These are phyloP conservation scores for Penicillium nordicum DNA, from an alignment of 2,329 filamentous ascomycete species.

Conservation along the genomic window DNA sequence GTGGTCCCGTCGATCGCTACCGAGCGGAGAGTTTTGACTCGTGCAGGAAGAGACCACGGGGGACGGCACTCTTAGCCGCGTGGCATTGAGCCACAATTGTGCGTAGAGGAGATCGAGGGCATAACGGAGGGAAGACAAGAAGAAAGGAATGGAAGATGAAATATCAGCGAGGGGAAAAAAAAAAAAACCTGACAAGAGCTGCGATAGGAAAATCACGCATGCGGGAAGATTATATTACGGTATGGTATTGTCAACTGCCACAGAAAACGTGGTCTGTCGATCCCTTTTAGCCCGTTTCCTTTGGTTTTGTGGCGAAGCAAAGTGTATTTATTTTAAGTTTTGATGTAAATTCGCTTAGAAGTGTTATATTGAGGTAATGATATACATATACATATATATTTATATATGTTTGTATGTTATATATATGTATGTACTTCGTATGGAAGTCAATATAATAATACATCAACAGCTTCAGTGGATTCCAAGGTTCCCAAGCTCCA, in stretches of 20 bases:
- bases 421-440: too few relatives aligned
- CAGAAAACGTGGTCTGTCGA: slow-evolving; percentile 15
- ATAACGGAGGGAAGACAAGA: neutral
- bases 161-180: neutral
- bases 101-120: neutral
- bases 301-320: slow-evolving; percentile 3
- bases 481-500: neutral
- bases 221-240: slow-evolving; percentile 9
- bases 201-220: slow-evolving; percentile 10
- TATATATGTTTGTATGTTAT: too few relatives aligned
- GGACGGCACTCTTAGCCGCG: slow-evolving; percentile 18
- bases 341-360: neutral
- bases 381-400: too few relatives aligned
- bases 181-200: neutral
- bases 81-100: slow-evolving; percentile 16
- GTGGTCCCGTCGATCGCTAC: slow-evolving; percentile 20
- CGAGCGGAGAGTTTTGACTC: slow-evolving; percentile 14
- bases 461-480: neutral
- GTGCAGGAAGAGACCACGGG: slow-evolving; percentile 6
- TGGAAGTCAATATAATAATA: too few relatives aligned
- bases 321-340: neutral
- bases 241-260: slow-evolving; percentile 18
- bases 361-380: neutral
- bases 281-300: neutral
- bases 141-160: neutral